Evolutionary conservation across 2,329 filamentous ascomycete species (phyloP), one percentile per base, ranked within the genome.

Genomic region (Tolypocladium amazonense): DNA sequence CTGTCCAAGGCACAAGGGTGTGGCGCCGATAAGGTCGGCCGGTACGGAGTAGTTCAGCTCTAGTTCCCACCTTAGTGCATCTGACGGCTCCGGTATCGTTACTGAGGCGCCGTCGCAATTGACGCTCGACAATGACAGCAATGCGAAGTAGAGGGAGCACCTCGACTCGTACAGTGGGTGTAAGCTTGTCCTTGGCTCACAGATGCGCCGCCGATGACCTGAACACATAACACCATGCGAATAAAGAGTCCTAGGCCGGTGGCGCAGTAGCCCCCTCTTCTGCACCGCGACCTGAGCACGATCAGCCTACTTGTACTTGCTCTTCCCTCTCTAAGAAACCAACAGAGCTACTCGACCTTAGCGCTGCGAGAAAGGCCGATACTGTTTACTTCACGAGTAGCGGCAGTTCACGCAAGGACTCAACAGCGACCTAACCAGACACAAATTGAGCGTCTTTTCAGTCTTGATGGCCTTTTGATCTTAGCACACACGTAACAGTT

Each of bases 171-270:
- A n/a, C n/a, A n/a, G n/a, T n/a, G n/a, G n/a, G n/a, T n/a, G n/a
- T n/a, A 30, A 27, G 25, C 25, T 18, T 30, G 25, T 30, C 15
- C 45, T 18, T 20, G 25, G 25, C 25, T 30, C 45, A 3, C 23
- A 30, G 8, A 30, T 9, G 14, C 43, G n/a, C n/a, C n/a, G n/a
- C 27, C 12, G 30, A 8, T 18, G 41, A 45, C 41, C 14, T 47
- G 35, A 37, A 37, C 47, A 52, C 27, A 27, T 30, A 33, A 95
- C 81, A 89, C 89, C 70, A 14, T 18, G 23, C 25, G 27, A 23
- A 50, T 27, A 27, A 12, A 27, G 45, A 27, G 45, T 23, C 14
- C 14, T 27, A 14, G 47, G 23, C 12, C 23, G 25, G 43, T 5
- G 3, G 4, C 12, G 23, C 43, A 23, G 23, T 25, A 11, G 15